Evolutionary conservation across 208 protist species (phyloP), one percentile per base, ranked within the genome.

Genomic region (Tritrichomonas foetus): DNA sequence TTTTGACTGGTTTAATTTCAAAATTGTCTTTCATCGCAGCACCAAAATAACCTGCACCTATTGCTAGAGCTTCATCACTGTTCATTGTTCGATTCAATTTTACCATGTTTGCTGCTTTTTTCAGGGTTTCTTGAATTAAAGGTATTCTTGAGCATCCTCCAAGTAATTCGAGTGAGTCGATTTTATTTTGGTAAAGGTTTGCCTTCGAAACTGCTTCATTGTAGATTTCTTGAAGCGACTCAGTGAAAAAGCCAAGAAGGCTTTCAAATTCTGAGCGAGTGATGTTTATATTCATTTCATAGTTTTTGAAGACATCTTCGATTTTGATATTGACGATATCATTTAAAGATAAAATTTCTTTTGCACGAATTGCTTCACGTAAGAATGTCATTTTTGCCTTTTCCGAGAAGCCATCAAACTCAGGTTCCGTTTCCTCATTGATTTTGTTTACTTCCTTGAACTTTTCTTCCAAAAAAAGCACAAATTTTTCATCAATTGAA

Each of bases 81-180:
- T 84, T 84, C 36, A 84, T 25, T 53, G 74, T 84, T 84, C 74
- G 9, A 44, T 84, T 84, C 9, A 84, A n/a, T 84, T 84, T 84
- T 3, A 33, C 25, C 74, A 84, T 84, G 3, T 25, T 44, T 0
- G 41, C 27, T 25, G 3, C 49, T n/a, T 84, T 84, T 47, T 39
- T 25, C 0, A 84, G 8, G 8, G 25, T n/a, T n/a, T 53, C 44
- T 30, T 84, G 27, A n/a, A 84, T 39, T 1, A 53, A 53, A 33
- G 74, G 74, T 33, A 84, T 44, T 16, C 74, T 36, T n/a, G 74
- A 53, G 1, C 25, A 39, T 11, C 74, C 74, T 11, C 74, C 74
- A 8, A 84, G 36, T 13, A 84, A n/a, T 84, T 84, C 74, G 25
- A 84, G 49, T 3, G 74, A 84, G 74, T 84, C 74, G 41, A 84